Conservation (phyloP, 75 land plant species). For the Cupressus sempervirens region DNA sequence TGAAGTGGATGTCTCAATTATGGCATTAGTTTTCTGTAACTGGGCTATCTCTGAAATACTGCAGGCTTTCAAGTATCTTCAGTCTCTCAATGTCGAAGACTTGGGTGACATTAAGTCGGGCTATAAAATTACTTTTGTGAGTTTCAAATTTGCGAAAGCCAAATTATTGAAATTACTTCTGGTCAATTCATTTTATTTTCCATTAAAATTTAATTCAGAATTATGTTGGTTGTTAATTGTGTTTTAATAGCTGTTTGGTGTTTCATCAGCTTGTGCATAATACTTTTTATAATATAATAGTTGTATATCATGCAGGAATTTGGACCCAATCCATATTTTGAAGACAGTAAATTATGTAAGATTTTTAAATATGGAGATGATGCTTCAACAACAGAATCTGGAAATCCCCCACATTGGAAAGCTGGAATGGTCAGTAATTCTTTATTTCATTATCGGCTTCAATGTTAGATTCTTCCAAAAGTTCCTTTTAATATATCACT, state of each 20-base stretch:
- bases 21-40: neutral
- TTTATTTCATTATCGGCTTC: neutral
- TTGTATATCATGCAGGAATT: constrained; percentile 23
- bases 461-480: neutral
- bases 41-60: neutral
- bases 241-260: neutral
- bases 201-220: neutral
- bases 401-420: constrained; percentile 43
- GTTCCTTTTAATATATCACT: neutral
- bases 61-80: constrained; percentile 44
- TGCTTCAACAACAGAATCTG: constrained; percentile 39
- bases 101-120: constrained; percentile 54
- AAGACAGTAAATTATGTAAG: constrained; percentile 35
- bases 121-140: constrained; percentile 46
- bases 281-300: neutral
- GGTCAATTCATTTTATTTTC: neutral
- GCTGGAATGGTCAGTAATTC: constrained; percentile 39
- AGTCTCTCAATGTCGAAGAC: constrained; percentile 51
- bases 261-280: neutral
- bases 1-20: neutral
- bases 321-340: constrained; percentile 44
- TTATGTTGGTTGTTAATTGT: neutral
- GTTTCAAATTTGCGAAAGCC: constrained; percentile 4
- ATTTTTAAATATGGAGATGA: constrained; percentile 43
- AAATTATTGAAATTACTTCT: neutral